phyloP scores from a whole-genome alignment of 2,329 filamentous ascomycete genomes.

The Penicillium sp. region DNA sequence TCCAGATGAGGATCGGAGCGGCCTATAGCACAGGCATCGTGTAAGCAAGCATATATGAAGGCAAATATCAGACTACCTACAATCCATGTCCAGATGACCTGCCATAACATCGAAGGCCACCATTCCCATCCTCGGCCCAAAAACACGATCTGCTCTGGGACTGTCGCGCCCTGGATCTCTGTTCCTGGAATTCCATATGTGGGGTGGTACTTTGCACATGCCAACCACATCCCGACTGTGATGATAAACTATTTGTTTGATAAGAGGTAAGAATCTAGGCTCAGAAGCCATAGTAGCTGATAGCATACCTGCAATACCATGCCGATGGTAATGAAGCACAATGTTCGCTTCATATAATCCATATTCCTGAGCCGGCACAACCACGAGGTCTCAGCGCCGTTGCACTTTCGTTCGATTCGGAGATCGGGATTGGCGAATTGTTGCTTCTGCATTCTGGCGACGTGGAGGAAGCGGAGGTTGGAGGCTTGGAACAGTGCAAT shows the following conservation, averaged over 20 bases:
- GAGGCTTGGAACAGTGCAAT: constrained; percentile 11
- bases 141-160: constrained; percentile 1
- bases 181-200: constrained; percentile 10
- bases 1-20: constrained; percentile 7
- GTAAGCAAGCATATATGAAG: background rate
- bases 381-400: background rate
- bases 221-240: constrained; percentile 5
- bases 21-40: background rate
- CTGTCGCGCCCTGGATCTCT: constrained; percentile 1
- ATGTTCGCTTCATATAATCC: constrained; percentile 6
- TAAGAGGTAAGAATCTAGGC: background rate
- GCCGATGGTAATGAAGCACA: constrained; percentile 4
- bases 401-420: background rate
- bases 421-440: background rate
- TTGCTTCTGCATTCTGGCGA: constrained; percentile 8
- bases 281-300: background rate
- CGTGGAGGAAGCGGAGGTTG: constrained; percentile 10
- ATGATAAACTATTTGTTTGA: background rate
- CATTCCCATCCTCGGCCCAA: constrained; percentile 11
- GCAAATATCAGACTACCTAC: background rate
- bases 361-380: background rate
- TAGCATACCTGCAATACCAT: background rate
- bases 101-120: constrained; percentile 10
- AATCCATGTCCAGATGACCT: constrained; percentile 5
- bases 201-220: constrained; percentile 9